Evolutionary conservation across 106 monocot species (phyloP).

Genomic region (Gastrodia elata): DNA sequence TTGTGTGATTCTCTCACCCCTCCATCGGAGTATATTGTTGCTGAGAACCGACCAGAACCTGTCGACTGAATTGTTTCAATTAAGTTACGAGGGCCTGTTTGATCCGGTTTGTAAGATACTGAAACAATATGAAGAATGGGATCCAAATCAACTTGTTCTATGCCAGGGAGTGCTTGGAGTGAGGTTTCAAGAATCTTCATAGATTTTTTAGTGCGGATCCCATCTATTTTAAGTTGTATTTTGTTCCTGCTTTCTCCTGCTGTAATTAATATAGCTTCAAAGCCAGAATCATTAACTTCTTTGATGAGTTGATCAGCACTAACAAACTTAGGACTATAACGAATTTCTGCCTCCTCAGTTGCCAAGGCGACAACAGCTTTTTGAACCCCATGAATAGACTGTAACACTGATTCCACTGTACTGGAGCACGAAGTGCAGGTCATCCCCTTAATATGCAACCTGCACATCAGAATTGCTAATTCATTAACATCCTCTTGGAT

Average conservation of each 20-base stretch:
- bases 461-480: conserved; percentile 37
- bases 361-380: conserved; percentile 73
- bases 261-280: conserved; percentile 51
- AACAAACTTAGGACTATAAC: conserved; percentile 49
- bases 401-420: conserved; percentile 60
- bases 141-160: conserved; percentile 43
- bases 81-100: conserved; percentile 68
- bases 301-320: conserved; percentile 33
- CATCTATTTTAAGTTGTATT: conserved; percentile 67
- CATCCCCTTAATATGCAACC: conserved; percentile 78
- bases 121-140: conserved; percentile 41
- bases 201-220: conserved; percentile 23
- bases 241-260: conserved; percentile 64
- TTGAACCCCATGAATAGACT: conserved; percentile 50
- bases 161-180: conserved; percentile 65
- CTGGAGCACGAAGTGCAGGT: conserved; percentile 74
- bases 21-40: conserved; percentile 60
- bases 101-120: conserved; percentile 64
- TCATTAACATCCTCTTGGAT: conserved; percentile 44
- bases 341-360: conserved; percentile 83
- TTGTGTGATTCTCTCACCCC: conserved; percentile 33
- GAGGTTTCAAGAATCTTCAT: conserved; percentile 49
- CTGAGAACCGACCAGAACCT: conserved; percentile 32
- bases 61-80: conserved; percentile 70
- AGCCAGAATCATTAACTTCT: conserved; percentile 62